A percentile compares a stretch with the other conserved stretches of the same genome.
These are phyloP conservation scores for Udeniomyces megalosporus DNA, from an alignment of 768 basidiomycete genomes.

Conservation along the genomic window DNA sequence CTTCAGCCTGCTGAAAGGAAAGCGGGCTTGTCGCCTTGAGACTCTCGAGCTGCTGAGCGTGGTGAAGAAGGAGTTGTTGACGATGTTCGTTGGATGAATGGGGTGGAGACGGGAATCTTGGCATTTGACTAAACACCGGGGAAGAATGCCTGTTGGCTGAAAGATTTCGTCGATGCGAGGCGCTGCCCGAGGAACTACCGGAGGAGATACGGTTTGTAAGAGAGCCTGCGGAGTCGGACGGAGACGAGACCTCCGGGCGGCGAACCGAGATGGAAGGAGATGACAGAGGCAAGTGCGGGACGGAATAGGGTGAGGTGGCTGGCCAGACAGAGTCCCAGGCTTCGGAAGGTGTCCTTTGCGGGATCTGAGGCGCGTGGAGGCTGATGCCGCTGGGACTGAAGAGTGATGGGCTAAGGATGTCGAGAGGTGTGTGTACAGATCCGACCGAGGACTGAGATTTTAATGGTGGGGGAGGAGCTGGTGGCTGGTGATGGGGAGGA, in stretches of 20 bases:
- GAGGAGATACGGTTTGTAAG: background rate
- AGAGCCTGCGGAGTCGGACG: background rate
- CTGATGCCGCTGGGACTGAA: background rate
- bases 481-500: background rate
- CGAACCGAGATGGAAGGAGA: background rate
- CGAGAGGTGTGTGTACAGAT: background rate
- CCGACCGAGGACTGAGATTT: background rate
- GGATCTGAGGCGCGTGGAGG: background rate
- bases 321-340: constrained; percentile 17
- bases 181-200: background rate
- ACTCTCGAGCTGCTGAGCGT: too few species aligned
- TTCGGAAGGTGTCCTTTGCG: constrained; percentile 1
- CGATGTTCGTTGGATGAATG: too few species aligned
- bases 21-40: too few species aligned
- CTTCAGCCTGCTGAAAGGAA: too few species aligned
- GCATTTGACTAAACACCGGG: too few species aligned
- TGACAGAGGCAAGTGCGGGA: constrained; percentile 3
- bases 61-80: too few species aligned
- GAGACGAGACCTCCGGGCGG: background rate
- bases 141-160: too few species aligned
- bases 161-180: background rate
- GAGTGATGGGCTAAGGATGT: background rate
- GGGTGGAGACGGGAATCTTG: too few species aligned
- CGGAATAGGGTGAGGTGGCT: constrained; percentile 10
- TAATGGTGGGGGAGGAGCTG: background rate